These are phyloP conservation scores for Pythium grandisporangium DNA, from an alignment of 352 stramenopile genomes.

Conservation along the genomic window DNA sequence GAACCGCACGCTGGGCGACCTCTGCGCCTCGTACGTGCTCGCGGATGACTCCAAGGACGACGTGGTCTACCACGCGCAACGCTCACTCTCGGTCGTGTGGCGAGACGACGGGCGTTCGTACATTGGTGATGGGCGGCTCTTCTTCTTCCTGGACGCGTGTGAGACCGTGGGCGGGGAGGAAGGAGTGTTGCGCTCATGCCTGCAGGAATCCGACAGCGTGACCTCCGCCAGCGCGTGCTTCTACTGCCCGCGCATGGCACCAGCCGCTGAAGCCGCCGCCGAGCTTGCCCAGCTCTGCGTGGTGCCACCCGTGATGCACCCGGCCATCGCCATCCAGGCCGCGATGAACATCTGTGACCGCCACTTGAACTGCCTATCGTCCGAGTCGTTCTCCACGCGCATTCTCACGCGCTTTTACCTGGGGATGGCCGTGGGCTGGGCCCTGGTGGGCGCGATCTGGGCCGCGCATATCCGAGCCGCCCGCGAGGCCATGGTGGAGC, in stretches of 20 bases:
- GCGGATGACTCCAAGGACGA: conserved; percentile 20
- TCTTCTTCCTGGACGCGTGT: conserved; percentile 45
- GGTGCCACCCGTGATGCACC: conserved; percentile 13
- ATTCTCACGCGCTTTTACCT: conserved; percentile 33
- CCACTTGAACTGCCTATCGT: conserved; percentile 25
- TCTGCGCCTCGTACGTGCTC: conserved; percentile 38
- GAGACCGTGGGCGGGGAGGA: conserved; percentile 31
- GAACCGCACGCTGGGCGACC: conserved; percentile 36
- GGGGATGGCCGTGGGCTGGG: conserved; percentile 23
- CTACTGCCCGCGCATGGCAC: conserved; percentile 32
- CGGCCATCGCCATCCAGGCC: conserved; percentile 24
- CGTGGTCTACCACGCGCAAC: conserved; percentile 27
- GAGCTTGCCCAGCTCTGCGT: conserved; percentile 12
- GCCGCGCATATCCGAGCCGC: conserved; percentile 31
- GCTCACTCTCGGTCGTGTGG: conserved; percentile 10
- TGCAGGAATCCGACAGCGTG: conserved; percentile 10
- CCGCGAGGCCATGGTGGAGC: conserved; percentile 27
- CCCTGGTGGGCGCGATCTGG: conserved; percentile 27
- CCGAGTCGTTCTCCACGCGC: conserved; percentile 6
- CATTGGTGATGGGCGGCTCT: conserved; percentile 12
- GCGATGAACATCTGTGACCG: conserved; percentile 45
- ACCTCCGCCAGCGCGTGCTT: conserved; percentile 21
- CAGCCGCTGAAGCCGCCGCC: conserved; percentile 3
- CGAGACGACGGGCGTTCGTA: conserved; percentile 1
- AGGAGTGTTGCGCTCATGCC: conserved; percentile 41